Base-by-base conservation (phyloP, 306 rosid species). In the Cicer cuneatum region DNA sequence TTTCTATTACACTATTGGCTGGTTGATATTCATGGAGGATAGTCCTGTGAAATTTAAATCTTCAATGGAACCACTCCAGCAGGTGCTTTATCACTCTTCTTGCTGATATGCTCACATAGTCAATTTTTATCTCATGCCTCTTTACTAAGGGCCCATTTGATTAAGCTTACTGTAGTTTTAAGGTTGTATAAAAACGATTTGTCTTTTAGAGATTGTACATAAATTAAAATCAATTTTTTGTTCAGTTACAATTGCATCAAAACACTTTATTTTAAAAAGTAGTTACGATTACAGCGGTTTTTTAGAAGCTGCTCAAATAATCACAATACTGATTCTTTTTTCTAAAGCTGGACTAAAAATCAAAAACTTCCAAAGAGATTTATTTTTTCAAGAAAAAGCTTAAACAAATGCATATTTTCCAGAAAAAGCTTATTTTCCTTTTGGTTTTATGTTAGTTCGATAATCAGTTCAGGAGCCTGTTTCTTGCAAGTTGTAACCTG, bases 51-150 rank as follows among this genome's bases (percentile, higher is more conserved):
- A 91, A 83, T 93, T 93, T 77, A 93, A 89, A 89, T 89, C 96
- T 66, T 93, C 98, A 38, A 93, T 93, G 97, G 98, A 91, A 78
- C 98, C 98, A 57, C 94, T 93, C 68, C 86, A 87, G 85, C 92
- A 93, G 90, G 98, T 91, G 85, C 57, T 52, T 71, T 69, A 35
- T 66, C 42, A 58, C 78, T 59, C 65, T 16, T 78, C 68, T 70
- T 38, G 39, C 71, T 75, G 74, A 63, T 79, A 24, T 76, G 60
- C 70, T 53, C 66, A 64, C 62, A 19, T 13, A 3, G 12, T 43
- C 40, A 24, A 46, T 72, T 72, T 54, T 43, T 38, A 15, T 72
- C 56, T 38, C 45, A 43, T 45, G 46, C 60, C 63, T 75, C 52
- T 35, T 48, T 47, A 66, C 71, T 21, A 29, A 45, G 52, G 69